Evolutionary conservation across 2,329 filamentous ascomycete genomes (phyloP).

Genomic region (Ceratocystis destructans): DNA sequence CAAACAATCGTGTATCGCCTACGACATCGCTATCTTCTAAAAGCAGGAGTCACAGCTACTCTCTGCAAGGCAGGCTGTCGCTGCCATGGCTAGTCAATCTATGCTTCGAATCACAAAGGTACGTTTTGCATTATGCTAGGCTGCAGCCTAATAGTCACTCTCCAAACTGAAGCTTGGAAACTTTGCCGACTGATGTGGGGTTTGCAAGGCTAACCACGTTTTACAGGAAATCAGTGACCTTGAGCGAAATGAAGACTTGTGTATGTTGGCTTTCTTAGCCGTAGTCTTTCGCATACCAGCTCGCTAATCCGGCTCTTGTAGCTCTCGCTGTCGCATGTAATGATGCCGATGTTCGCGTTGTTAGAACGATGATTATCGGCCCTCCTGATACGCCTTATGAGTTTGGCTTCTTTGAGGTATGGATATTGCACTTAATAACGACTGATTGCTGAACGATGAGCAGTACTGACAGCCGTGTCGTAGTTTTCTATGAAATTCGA

Average conservation of each 20-base stretch:
- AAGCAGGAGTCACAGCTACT: no score
- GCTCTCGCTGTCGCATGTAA: slow-evolving; percentile 77
- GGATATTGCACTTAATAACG: no score
- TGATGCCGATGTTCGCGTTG: slow-evolving; percentile 76
- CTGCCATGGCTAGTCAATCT: slow-evolving; percentile 63
- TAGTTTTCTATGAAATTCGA: slow-evolving; percentile 67
- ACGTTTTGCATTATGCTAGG: slow-evolving; percentile 20
- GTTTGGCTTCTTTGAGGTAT: slow-evolving; percentile 90
- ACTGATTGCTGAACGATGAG: not conserved
- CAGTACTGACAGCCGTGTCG: not conserved
- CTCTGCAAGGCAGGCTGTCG: not conserved
- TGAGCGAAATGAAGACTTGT: slow-evolving; percentile 70
- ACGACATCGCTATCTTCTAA: no score
- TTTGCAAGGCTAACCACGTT: slow-evolving; percentile 3
- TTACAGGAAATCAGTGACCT: slow-evolving; percentile 69
- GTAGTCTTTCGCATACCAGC: not conserved
- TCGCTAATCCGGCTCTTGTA: slow-evolving; percentile 25
- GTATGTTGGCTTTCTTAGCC: slow-evolving; percentile 36
- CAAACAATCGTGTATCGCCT: no score
- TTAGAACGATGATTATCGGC: slow-evolving; percentile 78
- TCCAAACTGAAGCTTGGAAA: no score
- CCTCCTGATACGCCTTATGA: slow-evolving; percentile 93
- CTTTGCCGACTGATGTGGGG: slow-evolving; percentile 4
- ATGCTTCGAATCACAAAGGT: slow-evolving; percentile 80
- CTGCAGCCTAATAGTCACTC: not conserved